Conservation (phyloP, 2,329 filamentous ascomycete genomes). For the Ceratocystis huliohia region DNA sequence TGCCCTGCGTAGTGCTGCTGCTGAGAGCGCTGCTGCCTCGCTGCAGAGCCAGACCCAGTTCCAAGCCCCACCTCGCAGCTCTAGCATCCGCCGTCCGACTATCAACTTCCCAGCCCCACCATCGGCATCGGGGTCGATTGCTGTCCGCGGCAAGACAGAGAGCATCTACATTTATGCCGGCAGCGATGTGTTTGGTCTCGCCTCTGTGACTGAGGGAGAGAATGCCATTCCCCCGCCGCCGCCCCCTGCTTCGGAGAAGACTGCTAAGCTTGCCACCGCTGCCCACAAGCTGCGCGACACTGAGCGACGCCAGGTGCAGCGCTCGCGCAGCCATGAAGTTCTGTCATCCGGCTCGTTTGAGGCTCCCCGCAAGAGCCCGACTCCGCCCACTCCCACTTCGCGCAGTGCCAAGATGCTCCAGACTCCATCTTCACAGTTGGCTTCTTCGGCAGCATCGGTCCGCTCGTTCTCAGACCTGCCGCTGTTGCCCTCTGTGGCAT, state of each 20-base stretch:
- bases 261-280: conserved; percentile 21
- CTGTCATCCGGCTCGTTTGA: conserved; percentile 30
- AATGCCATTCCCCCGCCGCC: background rate
- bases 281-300: conserved; percentile 25
- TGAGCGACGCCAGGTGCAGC: conserved; percentile 34
- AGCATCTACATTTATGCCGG: conserved; percentile 58
- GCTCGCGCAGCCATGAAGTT: conserved; percentile 40
- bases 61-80: conserved; percentile 26
- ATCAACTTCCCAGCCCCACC: conserved; percentile 19
- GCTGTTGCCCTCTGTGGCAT: conserved; percentile 4
- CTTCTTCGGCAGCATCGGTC: conserved; percentile 4
- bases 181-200: conserved; percentile 51
- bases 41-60: background rate
- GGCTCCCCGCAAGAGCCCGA: conserved; percentile 15
- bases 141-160: conserved; percentile 38
- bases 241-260: conserved; percentile 26
- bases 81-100: conserved; percentile 23
- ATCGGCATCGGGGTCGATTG: background rate
- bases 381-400: conserved; percentile 7
- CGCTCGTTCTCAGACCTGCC: conserved; percentile 6
- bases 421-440: background rate
- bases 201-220: conserved; percentile 48
- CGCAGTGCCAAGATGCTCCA: conserved; percentile 25
- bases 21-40: background rate
- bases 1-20: conserved; percentile 41